These are phyloP conservation scores for Ophiostoma quercus DNA, from an alignment of 2,329 filamentous ascomycete genomes.

Conservation along the genomic window DNA sequence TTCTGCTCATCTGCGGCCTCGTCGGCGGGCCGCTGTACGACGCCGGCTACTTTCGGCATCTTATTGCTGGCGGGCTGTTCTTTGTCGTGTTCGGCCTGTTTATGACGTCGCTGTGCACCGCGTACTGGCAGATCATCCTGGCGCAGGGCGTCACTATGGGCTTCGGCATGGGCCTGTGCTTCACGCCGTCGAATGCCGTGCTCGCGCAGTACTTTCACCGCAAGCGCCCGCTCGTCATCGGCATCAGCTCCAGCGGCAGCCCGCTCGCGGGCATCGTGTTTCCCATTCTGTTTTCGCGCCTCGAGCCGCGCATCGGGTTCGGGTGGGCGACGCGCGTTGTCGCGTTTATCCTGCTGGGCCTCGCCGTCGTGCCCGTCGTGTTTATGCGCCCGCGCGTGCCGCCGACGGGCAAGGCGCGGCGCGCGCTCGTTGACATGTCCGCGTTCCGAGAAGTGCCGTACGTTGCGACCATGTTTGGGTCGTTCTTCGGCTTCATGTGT, in stretches of 20 bases:
- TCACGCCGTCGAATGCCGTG: slow-evolving; percentile 27
- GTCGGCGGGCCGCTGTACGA: slow-evolving; percentile 45
- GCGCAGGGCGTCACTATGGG: slow-evolving; percentile 27
- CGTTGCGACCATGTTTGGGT: neutral
- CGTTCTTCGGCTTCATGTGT: neutral
- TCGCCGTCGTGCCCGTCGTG: neutral
- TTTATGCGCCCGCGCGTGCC: slow-evolving; percentile 2
- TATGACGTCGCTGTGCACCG: slow-evolving; percentile 46
- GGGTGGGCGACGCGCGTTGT: slow-evolving; percentile 32
- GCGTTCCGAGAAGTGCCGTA: neutral
- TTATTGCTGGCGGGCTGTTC: slow-evolving; percentile 36
- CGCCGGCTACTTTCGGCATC: slow-evolving; percentile 40
- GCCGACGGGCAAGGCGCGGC: neutral
- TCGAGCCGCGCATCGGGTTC: slow-evolving; percentile 30
- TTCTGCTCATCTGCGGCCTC: slow-evolving; percentile 41
- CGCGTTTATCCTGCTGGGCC: neutral
- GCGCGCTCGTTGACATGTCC: neutral
- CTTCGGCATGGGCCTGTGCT: slow-evolving; percentile 26
- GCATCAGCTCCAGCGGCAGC: slow-evolving; percentile 28
- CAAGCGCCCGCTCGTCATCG: slow-evolving; percentile 30
- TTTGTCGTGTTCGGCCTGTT: slow-evolving; percentile 51
- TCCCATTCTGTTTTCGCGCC: slow-evolving; percentile 30
- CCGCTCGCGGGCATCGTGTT: slow-evolving; percentile 32
- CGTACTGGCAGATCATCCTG: slow-evolving; percentile 34
- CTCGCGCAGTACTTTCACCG: slow-evolving; percentile 28